Conservation (phyloP, 768 basidiomycete species). For the Lactifluus pinguis region DNA sequence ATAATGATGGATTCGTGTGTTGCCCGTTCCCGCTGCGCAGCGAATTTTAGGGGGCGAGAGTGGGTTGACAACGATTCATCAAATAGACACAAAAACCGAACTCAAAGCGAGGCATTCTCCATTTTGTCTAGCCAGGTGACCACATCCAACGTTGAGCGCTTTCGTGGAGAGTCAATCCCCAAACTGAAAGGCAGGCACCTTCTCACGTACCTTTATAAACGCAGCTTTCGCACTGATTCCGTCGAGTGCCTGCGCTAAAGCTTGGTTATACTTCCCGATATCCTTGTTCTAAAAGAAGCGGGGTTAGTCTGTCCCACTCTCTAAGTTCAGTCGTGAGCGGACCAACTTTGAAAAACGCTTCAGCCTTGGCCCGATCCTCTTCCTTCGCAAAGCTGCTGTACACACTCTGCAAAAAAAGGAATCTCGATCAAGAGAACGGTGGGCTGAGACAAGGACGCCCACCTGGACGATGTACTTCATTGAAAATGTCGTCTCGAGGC, state of each 20-base stretch:
- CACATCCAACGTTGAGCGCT: slow-evolving; percentile 18
- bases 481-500: slow-evolving; percentile 14
- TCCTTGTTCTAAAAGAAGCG: slow-evolving; percentile 10
- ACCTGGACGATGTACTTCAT: slow-evolving; percentile 12
- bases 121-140: slow-evolving; percentile 15
- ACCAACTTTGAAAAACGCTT: slow-evolving; percentile 17
- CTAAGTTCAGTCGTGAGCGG: background rate
- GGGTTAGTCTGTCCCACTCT: background rate
- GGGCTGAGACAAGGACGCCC: background rate
- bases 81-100: no score
- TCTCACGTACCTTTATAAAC: slow-evolving; percentile 11
- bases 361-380: slow-evolving; percentile 8
- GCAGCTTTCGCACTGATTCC: slow-evolving; percentile 10
- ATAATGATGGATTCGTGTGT: no score
- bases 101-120: background rate
- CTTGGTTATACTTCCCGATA: slow-evolving; percentile 13
- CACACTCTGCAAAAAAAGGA: background rate
- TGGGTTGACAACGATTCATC: no score
- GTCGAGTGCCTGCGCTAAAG: slow-evolving; percentile 16
- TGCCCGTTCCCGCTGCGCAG: no score
- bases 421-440: background rate
- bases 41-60: no score
- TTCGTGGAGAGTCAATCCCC: background rate
- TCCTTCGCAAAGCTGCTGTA: slow-evolving; percentile 4
- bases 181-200: background rate